Evolutionary conservation across 1,284 basidiomycete genomes (phyloP).

Genomic region (Fomitopsis betulina): DNA sequence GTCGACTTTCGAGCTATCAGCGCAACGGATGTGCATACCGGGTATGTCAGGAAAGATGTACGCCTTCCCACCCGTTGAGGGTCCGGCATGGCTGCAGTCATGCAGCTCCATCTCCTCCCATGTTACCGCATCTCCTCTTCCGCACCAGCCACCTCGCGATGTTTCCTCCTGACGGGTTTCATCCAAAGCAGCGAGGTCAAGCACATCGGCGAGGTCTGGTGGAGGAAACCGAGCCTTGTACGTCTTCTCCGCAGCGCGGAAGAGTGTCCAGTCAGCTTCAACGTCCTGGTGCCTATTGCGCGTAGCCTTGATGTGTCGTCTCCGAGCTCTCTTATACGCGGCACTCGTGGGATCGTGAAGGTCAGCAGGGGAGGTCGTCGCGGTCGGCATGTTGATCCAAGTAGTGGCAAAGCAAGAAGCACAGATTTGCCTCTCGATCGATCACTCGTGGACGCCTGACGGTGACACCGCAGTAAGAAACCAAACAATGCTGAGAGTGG

Average conservation of each 20-base stretch:
- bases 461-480: constrained; percentile 3
- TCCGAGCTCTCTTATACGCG: constrained; percentile 63
- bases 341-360: constrained; percentile 38
- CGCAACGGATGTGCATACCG: constrained; percentile 36
- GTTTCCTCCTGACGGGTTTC: constrained; percentile 35
- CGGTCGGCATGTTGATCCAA: constrained; percentile 4
- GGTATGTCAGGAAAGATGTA: constrained; percentile 51
- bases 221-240: constrained; percentile 75
- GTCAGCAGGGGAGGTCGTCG: constrained; percentile 7
- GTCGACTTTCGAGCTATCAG: not conserved
- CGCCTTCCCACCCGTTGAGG: constrained; percentile 26
- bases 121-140: constrained; percentile 33
- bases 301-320: constrained; percentile 55
- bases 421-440: not conserved
- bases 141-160: constrained; percentile 42
- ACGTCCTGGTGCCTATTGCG: constrained; percentile 40
- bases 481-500: constrained; percentile 24
- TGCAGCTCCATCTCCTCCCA: constrained; percentile 27
- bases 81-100: constrained; percentile 1
- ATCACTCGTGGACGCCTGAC: not conserved
- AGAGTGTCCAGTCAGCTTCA: constrained; percentile 60
- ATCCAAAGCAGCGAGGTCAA: constrained; percentile 58
- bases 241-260: constrained; percentile 70
- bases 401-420: not conserved
- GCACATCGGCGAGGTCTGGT: constrained; percentile 60